Conservation (phyloP, 1,139 yeast genomes). For the Hemisphaericaspora xylofermentans region DNA sequence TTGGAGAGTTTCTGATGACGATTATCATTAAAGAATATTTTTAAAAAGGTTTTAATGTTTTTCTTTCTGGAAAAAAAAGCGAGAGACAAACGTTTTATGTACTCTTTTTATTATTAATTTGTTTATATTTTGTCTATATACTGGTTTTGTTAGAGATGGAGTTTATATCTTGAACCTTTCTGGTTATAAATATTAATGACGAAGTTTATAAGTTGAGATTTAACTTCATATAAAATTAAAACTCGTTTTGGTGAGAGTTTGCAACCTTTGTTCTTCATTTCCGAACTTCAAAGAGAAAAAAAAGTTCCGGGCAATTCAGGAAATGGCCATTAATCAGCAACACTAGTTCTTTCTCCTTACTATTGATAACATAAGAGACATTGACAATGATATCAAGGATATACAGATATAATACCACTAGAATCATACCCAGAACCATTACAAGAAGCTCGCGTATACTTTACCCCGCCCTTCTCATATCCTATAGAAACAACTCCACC, state of each 20-base stretch:
- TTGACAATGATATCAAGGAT: background rate
- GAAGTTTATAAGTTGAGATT: too few relatives aligned
- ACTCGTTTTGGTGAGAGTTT: too few relatives aligned
- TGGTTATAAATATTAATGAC: too few relatives aligned
- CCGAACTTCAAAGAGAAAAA: background rate
- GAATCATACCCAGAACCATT: background rate
- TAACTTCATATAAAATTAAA: too few relatives aligned
- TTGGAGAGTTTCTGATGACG: conserved; percentile 59
- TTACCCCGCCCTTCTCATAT: too few relatives aligned
- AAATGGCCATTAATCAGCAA: background rate
- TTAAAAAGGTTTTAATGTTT: background rate
- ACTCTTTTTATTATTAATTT: background rate
- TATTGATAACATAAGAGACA: background rate
- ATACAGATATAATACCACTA: conserved; percentile 1
- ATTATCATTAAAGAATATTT: conserved; percentile 16
- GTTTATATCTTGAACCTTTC: too few relatives aligned
- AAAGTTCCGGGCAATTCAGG: background rate
- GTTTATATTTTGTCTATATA: background rate
- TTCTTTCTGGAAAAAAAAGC: background rate
- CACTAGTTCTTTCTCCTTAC: background rate
- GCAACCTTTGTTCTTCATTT: background rate
- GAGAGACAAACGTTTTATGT: background rate
- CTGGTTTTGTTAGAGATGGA: too few relatives aligned
- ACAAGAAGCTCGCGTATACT: too few relatives aligned
- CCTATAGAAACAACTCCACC: conserved; percentile 6